Base-by-base conservation (phyloP, 208 protist species). In the Acanthamoeba triangularis region DNA sequence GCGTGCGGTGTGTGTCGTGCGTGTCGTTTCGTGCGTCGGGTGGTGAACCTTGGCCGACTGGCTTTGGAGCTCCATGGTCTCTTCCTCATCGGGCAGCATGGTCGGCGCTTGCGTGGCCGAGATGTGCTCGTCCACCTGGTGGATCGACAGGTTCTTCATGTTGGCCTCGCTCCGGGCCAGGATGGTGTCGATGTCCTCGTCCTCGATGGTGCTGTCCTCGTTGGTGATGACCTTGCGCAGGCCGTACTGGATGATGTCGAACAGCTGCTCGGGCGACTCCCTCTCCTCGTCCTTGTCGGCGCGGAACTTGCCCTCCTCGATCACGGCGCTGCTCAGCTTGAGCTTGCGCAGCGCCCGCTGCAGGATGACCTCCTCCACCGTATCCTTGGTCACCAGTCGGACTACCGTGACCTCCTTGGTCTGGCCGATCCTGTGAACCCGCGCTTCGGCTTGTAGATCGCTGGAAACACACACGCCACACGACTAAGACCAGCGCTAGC, bases 391-490 rank as follows among this genome's bases (percentile, higher is more conserved):
- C 33, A 94, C 49, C 37, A 94, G 63, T 11, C 90, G 33, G 13
- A 84, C 63, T 1, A 94, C 90, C n/a, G 69, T 82, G 28, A 94
- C 90, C 10, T 94, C 67, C 35, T 94, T 94, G n/a, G 63, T 94
- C 63, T 94, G 90, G 3, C 90, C 90, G 69, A 94, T 76, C 16
- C 90, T 28, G 18, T 94, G 90, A 1, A 82, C 90, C 8, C 90
- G 90, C 28, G 63, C 90, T 44, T 84, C 69, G 25, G 90, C 90
- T 44, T 94, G 69, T 44, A 90, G 56, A 67, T 90, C 82, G 25
- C 74, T 84, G 74, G 14, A 84, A 2, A n/a, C n/a, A n/a, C n/a
- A 67, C 14, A 30, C 25, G 33, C n/a, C n/a, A n/a, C 0, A 67
- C 10, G 14, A 37, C 5, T 37, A 37, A 16, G 56, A 63, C 14